Percentiles rank a stretch among this genome's conserved stretches.
phyloP scores from a whole-genome alignment of 2,329 filamentous ascomycete genomes.

The Fusarium brevicatenulatum region DNA sequence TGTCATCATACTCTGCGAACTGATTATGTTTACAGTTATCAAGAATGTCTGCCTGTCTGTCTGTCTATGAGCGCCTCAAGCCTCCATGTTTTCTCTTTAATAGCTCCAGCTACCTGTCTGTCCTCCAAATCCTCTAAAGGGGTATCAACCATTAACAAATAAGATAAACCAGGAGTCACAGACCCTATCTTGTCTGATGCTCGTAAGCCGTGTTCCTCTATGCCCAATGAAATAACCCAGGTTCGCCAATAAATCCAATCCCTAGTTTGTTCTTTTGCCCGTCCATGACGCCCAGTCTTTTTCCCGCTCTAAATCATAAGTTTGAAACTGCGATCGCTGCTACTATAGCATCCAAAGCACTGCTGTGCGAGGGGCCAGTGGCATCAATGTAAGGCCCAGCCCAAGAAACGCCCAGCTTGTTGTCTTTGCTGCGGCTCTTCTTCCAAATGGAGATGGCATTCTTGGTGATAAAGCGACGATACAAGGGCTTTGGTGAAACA shows the following conservation, averaged over 20 bases:
- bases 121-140: slow-evolving; percentile 29
- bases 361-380: slow-evolving; percentile 70
- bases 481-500: slow-evolving; percentile 59
- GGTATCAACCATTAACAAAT: slow-evolving; percentile 43
- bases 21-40: slow-evolving; percentile 24
- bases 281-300: slow-evolving; percentile 16
- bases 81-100: slow-evolving; percentile 1
- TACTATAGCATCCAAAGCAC: slow-evolving; percentile 73
- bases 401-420: slow-evolving; percentile 72
- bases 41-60: neutral
- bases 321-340: slow-evolving; percentile 61
- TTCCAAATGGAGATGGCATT: slow-evolving; percentile 75
- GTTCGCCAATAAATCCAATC: slow-evolving; percentile 29
- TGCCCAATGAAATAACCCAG: slow-evolving; percentile 22
- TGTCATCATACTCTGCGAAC: neutral
- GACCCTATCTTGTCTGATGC: slow-evolving; percentile 13
- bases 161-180: slow-evolving; percentile 29
- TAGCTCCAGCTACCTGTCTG: slow-evolving; percentile 7
- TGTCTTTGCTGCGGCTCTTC: slow-evolving; percentile 61
- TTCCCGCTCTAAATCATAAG: neutral
- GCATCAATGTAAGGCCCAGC: slow-evolving; percentile 64
- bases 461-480: slow-evolving; percentile 63
- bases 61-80: slow-evolving; percentile 4
- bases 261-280: slow-evolving; percentile 15
- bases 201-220: slow-evolving; percentile 23